Evolutionary conservation across 2,329 filamentous ascomycete species (phyloP), one percentile per base, ranked within the genome.

Genomic region (Aotearoamyces nothofagi): DNA sequence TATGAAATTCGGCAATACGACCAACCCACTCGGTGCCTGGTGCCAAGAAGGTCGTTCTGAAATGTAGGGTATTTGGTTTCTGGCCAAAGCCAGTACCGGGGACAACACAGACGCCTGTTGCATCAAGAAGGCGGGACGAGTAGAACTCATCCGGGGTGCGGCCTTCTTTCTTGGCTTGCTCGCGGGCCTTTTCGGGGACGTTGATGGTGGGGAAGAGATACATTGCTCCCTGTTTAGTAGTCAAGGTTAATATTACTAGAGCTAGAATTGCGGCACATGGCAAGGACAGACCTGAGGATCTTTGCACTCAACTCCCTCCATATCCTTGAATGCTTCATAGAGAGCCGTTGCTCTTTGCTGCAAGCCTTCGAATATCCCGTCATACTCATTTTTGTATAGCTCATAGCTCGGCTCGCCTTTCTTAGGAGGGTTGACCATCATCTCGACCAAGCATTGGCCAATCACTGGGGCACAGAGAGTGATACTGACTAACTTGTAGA

Each of bases 401-500:
- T 74, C 72, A 55, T 80, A 79, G 40, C 81, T 92, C 10, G 82
- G 80, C 35, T 92, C 78, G 34, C 90, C 87, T 43, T 73, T 56
- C 48, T 69, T 67, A 22, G 90, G 90, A 30, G 90, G 90, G 64
- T 96, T 94, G 47, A 94, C 84, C 87, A 96, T 94, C 52, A 93
- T 62, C 61, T 96, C 90, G 36, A 98, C 81, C 26, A 96, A 66
- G 58, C 90, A 96, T 65, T 98, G 90, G 35, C 86, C 87, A 41
- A 93, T 70, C 44, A 98, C 90, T 15, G 90, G 87, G 28, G 90
- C 78, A 58, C 90, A 98, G 41, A 98, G 76, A 60, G 81, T 87
- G 60, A 98, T 96, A 53, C 79, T 90, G 49, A 96, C 79, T 53
- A 93, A 93, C 63, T 98, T 98, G 73, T 96, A 96, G 55, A 98